Evolutionary conservation across 192 early-diverging fungal species (phyloP).

Genomic region (Coemansia sp.): DNA sequence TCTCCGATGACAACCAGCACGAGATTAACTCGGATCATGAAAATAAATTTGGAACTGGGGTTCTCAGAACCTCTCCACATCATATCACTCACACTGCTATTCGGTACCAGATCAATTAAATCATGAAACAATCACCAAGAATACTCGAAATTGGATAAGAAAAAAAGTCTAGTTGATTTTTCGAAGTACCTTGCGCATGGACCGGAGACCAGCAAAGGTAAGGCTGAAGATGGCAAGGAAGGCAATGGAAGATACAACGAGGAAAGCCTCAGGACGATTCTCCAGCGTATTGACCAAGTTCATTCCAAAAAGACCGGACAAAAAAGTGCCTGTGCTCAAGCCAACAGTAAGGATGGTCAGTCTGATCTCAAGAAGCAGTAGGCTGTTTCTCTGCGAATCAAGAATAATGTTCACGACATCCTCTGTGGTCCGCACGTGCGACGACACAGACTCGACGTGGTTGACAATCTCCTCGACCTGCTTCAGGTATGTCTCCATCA

Average conservation of each 20-base stretch:
- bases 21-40: too few relatives aligned
- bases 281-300: slow-evolving; percentile 80
- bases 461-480: slow-evolving; percentile 81
- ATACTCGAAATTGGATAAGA: too few relatives aligned
- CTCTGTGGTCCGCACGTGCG: slow-evolving; percentile 75
- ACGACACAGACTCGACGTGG: slow-evolving; percentile 63
- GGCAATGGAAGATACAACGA: slow-evolving; percentile 55
- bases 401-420: slow-evolving; percentile 83
- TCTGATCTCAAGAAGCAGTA: slow-evolving; percentile 80
- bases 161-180: slow-evolving; percentile 27
- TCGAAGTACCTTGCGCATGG: slow-evolving; percentile 47
- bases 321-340: slow-evolving; percentile 68
- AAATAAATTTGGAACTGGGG: too few relatives aligned
- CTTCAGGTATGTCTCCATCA: slow-evolving; percentile 88
- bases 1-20: too few relatives aligned
- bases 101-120: too few relatives aligned
- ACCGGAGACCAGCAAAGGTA: slow-evolving; percentile 34
- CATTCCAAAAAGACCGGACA: slow-evolving; percentile 86
- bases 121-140: too few relatives aligned
- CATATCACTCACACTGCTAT: too few relatives aligned
- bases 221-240: slow-evolving; percentile 34
- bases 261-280: slow-evolving; percentile 65
- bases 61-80: too few relatives aligned
- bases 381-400: slow-evolving; percentile 79
- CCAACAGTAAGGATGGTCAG: slow-evolving; percentile 79